phyloP scores from a whole-genome alignment of 2,329 filamentous ascomycete species.

The Clonostachys rosea region DNA sequence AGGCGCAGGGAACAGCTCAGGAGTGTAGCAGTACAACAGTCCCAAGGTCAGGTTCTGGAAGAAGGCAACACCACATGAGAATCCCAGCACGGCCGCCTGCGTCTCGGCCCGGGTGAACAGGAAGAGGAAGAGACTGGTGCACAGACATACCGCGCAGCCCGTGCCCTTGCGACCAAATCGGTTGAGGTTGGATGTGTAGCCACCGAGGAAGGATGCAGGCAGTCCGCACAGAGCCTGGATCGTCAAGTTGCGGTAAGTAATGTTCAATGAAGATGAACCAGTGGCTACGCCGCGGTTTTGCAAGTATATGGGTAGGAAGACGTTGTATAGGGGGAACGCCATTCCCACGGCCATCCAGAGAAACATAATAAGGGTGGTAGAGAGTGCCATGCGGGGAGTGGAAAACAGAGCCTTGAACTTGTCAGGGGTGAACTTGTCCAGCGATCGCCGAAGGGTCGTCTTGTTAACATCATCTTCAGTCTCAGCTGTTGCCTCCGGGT shows the following conservation, averaged over 20 bases:
- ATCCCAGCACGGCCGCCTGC: constrained; percentile 7
- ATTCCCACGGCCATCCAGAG: constrained; percentile 57
- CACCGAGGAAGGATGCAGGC: constrained; percentile 9
- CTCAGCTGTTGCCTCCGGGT: constrained; percentile 14
- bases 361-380: constrained; percentile 45
- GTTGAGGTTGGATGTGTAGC: constrained; percentile 8
- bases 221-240: constrained; percentile 12
- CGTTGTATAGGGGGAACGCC: constrained; percentile 51
- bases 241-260: constrained; percentile 9
- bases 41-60: constrained; percentile 12
- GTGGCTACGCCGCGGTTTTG: constrained; percentile 11
- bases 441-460: constrained; percentile 22
- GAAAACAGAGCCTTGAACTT: constrained; percentile 52
- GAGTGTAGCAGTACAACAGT: constrained; percentile 31
- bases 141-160: constrained; percentile 6
- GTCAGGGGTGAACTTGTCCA: constrained; percentile 43
- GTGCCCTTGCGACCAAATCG: constrained; percentile 10
- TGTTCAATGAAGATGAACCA: constrained; percentile 3
- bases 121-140: constrained; percentile 10
- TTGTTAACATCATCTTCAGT: neutral
- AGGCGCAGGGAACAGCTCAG: constrained; percentile 47
- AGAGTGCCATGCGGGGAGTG: constrained; percentile 43
- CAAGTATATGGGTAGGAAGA: constrained; percentile 27
- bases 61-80: constrained; percentile 9
- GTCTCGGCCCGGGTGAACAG: constrained; percentile 4